Evolutionary conservation across 2,329 filamentous ascomycete species (phyloP).

Genomic region (Fusarium camptoceras): DNA sequence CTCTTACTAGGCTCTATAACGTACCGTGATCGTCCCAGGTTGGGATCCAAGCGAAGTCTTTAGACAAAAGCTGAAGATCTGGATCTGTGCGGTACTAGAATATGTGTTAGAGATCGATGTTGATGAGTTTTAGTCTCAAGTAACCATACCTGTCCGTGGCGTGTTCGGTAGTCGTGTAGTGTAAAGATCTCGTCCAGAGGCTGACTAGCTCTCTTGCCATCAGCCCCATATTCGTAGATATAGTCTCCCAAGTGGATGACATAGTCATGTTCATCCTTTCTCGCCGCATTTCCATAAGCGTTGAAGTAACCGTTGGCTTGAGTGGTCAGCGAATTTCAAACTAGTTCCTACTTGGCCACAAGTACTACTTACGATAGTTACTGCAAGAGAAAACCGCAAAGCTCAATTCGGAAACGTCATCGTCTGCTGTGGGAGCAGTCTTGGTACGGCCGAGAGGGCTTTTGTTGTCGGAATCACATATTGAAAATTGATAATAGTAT

Average conservation of each 20-base stretch:
- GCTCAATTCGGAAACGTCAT: constrained; percentile 67
- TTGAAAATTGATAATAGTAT: constrained; percentile 77
- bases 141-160: constrained; percentile 39
- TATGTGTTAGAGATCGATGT: not conserved
- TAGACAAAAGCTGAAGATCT: constrained; percentile 56
- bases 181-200: constrained; percentile 25
- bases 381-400: constrained; percentile 78
- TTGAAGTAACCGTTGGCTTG: constrained; percentile 65
- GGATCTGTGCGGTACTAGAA: constrained; percentile 56
- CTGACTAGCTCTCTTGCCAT: constrained; percentile 45
- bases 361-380: constrained; percentile 63
- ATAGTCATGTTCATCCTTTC: constrained; percentile 70
- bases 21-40: constrained; percentile 52
- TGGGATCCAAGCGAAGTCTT: constrained; percentile 59
- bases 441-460: constrained; percentile 76
- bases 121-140: accelerated
- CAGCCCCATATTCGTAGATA: constrained; percentile 68
- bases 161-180: constrained; percentile 58
- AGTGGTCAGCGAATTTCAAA: not conserved
- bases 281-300: constrained; percentile 67
- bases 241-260: constrained; percentile 70
- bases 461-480: constrained; percentile 71
- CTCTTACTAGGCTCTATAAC: accelerated
- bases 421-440: constrained; percentile 69
- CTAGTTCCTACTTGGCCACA: accelerated